These are phyloP conservation scores for Colletotrichum sansevieriae DNA, from an alignment of 2,329 filamentous ascomycete species.

Conservation along the genomic window DNA sequence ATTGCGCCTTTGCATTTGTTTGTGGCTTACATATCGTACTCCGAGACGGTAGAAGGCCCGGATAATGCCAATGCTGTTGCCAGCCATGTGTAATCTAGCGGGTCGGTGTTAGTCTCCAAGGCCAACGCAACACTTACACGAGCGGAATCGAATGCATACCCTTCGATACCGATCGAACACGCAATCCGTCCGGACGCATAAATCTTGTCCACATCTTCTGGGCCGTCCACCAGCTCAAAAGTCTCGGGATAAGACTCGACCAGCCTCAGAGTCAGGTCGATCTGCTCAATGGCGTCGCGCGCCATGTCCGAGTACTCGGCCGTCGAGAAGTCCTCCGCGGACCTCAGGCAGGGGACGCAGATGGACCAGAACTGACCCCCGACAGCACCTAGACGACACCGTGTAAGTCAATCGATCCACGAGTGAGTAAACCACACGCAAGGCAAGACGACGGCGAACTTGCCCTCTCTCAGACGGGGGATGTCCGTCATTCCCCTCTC, in stretches of 20 bases:
- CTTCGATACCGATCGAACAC: constrained; percentile 53
- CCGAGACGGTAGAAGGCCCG: constrained; percentile 50
- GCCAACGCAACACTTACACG: fast-evolving
- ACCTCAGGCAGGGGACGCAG: constrained; percentile 46
- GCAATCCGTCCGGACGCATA: constrained; percentile 50
- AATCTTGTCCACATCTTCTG: constrained; percentile 46
- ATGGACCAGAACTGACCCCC: constrained; percentile 50
- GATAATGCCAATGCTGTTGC: constrained; percentile 51
- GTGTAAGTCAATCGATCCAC: not conserved
- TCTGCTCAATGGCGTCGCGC: constrained; percentile 43
- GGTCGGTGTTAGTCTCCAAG: not conserved
- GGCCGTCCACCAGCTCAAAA: constrained; percentile 45
- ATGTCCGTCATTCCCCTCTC: constrained; percentile 51
- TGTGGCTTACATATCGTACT: constrained; percentile 49
- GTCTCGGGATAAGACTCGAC: constrained; percentile 45
- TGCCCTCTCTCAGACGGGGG: constrained; percentile 44
- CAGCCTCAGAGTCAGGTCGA: constrained; percentile 46
- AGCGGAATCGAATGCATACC: not conserved
- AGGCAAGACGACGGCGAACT: not conserved
- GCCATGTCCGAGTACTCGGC: constrained; percentile 43
- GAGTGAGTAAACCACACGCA: too few species aligned
- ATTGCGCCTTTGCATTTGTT: too few species aligned
- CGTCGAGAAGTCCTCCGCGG: constrained; percentile 46
- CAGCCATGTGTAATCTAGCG: constrained; percentile 47
- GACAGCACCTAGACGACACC: constrained; percentile 33